Conservation (phyloP, 805 yeast species). For the Blastobotrys chiropterorum region DNA sequence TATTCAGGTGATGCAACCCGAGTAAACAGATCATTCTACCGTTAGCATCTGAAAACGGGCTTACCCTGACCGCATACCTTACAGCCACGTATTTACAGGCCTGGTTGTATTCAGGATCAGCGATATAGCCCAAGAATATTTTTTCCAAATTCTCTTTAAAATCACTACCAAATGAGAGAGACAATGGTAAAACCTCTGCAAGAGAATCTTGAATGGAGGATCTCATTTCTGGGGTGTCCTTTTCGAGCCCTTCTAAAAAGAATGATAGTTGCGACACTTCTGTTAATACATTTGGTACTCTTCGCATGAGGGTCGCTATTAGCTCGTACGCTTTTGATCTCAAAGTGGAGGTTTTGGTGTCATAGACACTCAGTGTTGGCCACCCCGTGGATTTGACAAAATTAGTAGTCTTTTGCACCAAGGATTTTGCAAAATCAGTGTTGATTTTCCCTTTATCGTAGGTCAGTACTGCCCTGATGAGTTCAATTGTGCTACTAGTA, state of each 20-base stretch:
- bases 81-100: constrained; percentile 58
- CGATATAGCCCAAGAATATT: constrained; percentile 34
- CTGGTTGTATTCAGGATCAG: constrained; percentile 37
- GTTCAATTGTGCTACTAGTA: constrained; percentile 35
- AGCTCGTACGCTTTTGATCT: constrained; percentile 60
- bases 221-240: constrained; percentile 57
- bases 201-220: constrained; percentile 67
- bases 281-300: constrained; percentile 36
- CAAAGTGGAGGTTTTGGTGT: constrained; percentile 10
- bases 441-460: constrained; percentile 24
- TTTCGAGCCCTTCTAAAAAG: constrained; percentile 60
- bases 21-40: constrained; percentile 63
- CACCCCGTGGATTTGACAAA: constrained; percentile 29
- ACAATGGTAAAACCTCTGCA: constrained; percentile 47
- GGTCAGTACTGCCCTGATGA: constrained; percentile 55
- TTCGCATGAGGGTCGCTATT: constrained; percentile 56
- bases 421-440: constrained; percentile 12
- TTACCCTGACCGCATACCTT: constrained; percentile 56
- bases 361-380: constrained; percentile 22
- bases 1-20: constrained; percentile 52
- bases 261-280: constrained; percentile 34
- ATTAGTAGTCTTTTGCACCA: constrained; percentile 14
- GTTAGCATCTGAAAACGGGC: constrained; percentile 59
- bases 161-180: constrained; percentile 29
- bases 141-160: constrained; percentile 40